These are phyloP conservation scores for Huntiella omanensis DNA, from an alignment of 2,329 filamentous ascomycete species.

Conservation along the genomic window DNA sequence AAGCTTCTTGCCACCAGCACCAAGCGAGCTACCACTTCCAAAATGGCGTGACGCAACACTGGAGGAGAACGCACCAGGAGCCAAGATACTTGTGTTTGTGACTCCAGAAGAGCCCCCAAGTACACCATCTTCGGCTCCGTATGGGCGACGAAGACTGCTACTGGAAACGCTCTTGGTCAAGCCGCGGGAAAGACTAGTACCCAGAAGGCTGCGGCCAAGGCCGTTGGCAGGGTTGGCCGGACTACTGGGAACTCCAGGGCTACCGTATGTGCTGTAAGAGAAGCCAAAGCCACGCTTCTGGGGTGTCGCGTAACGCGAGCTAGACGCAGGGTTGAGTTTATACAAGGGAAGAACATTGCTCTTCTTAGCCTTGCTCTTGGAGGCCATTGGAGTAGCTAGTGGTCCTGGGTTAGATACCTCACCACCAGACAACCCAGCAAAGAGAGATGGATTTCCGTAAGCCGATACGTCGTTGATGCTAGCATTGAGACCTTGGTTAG, in stretches of 20 bases:
- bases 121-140: slow-evolving; percentile 49
- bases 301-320: slow-evolving; percentile 63
- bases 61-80: slow-evolving; percentile 67
- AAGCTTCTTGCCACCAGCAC: slow-evolving; percentile 64
- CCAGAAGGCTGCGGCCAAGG: slow-evolving; percentile 45
- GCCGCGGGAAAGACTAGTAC: slow-evolving; percentile 48
- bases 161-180: slow-evolving; percentile 78
- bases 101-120: neutral
- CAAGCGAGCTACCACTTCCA: slow-evolving; percentile 37
- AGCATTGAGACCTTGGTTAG: slow-evolving; percentile 52
- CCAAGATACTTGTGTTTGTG: slow-evolving; percentile 45
- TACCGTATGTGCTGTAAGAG: slow-evolving; percentile 80
- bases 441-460: slow-evolving; percentile 76
- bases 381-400: slow-evolving; percentile 72
- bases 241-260: slow-evolving; percentile 50
- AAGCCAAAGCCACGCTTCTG: slow-evolving; percentile 81
- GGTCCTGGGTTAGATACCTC: slow-evolving; percentile 62
- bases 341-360: slow-evolving; percentile 68
- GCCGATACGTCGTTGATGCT: slow-evolving; percentile 72
- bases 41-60: slow-evolving; percentile 45
- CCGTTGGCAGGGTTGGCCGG: slow-evolving; percentile 48
- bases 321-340: slow-evolving; percentile 66
- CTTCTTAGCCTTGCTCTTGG: slow-evolving; percentile 55
- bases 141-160: slow-evolving; percentile 67
- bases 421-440: slow-evolving; percentile 48